Evolutionary conservation across 106 monocot genomes (phyloP), one percentile per base, ranked within the genome.

Genomic region (Dioscorea alata): DNA sequence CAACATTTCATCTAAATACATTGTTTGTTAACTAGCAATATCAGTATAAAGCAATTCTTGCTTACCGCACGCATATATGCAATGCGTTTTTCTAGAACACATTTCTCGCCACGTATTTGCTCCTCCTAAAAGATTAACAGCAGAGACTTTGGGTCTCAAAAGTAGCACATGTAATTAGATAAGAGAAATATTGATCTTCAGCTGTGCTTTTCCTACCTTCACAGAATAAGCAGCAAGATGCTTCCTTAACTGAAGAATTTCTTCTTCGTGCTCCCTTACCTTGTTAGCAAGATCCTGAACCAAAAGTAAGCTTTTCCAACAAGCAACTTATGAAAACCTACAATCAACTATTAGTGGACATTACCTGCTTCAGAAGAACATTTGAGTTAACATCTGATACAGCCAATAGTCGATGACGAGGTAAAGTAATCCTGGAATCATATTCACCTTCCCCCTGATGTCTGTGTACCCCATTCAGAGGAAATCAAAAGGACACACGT

Each of bases 1-100:
- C 7, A 84, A 71, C 51, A 23, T 51, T 74, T 53, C 34, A 59
- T 18, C 31, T 25, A 18, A 73, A 63, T 24, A 66, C 20, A 28
- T 31, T 10, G 16, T 16, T 16, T 3, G 25, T 63, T 0, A 23
- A 23, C 0, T 63, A 8, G 20, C 23, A 70, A 31, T 10, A 17
- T n/a, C 50, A 62, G 22, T n/a, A 31, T 21, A 68, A 23, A 23
- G 10, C 23, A 51, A 31, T 76, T 52, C 50, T 67, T 53, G 16
- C 78, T 53, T 80, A 94, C 94, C 88, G 76, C 81, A 23, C 91
- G 90, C 96, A 97, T 97, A 64, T 92, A 89, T 75, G 96, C 84
- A 78, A 97, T 89, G 33, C 89, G 92, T 66, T 92, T 89, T 75
- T 92, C 89, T 28, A 92, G 72, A 67, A 84, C 67, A 82, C 58